Base-by-base conservation (phyloP, 768 basidiomycete genomes). In the Phlebiopsis flavidoalba region DNA sequence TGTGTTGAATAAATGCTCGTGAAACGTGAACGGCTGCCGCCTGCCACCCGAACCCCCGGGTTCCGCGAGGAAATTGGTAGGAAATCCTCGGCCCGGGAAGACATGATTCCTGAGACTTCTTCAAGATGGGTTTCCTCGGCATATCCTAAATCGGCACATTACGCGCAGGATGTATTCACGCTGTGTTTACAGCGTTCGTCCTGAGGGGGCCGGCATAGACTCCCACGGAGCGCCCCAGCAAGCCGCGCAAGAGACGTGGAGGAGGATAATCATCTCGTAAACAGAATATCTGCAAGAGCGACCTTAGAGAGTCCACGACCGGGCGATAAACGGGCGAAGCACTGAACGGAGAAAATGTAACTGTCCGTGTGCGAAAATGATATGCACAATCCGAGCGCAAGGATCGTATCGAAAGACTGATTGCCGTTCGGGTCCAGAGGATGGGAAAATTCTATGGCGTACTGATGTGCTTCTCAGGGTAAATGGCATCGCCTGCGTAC, bases 321-420 rank as follows among this genome's bases (percentile, higher is more conserved):
- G 5, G 76, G 75, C 0, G 69, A 67, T 4, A 89, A 77, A 43
- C 76, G 77, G 4, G 37, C 53, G 64, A 80, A 77, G 2, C 76
- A 71, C 67, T 88, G 86, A n/a, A 14, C 70, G 68, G 11, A 89
- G 75, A 67, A 89, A 88, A 6, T n/a, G 57, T 62, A 7, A n/a
- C n/a, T 64, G 63, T 31, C n/a, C 87, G 80, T 1, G 83, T 80
- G 12, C 76, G 63, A 67, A 87, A 88, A 66, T 89, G 87, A 66
- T 87, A 88, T 2, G 86, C 86, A 63, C 86, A 88, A 66, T 89
- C n/a, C 87, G 14, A 88, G 74, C 0, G 84, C 85, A 24, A 86
- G 74, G 36, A 88, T 80, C 17, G 73, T 71, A 59, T 83, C 79
- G 65, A 80, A 31, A 31, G 3, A 87, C 10, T 47, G 50, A 12